Percentiles rank a stretch among this genome's conserved stretches.
Conservation (phyloP, 1,284 basidiomycete genomes). For the Tylopilus microsporus region DNA sequence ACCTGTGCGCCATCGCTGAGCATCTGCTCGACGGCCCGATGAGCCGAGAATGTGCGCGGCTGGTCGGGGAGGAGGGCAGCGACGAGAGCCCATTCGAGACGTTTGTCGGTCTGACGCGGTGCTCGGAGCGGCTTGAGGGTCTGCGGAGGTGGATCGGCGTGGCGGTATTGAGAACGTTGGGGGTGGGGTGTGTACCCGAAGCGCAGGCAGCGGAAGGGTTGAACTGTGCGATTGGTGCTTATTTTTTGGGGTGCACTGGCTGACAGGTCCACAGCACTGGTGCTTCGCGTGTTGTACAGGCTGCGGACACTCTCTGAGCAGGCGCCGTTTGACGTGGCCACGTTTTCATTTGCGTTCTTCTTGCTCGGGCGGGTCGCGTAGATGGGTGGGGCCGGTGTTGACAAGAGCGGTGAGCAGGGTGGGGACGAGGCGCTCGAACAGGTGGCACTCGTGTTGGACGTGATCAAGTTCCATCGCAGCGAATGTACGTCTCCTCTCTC, state of each 20-base stretch:
- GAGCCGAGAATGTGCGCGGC: conserved; percentile 44
- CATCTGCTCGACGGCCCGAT: conserved; percentile 66
- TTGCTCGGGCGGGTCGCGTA: conserved; percentile 70
- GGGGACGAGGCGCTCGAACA: conserved; percentile 84
- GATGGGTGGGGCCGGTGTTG: conserved; percentile 59
- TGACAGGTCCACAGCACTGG: conserved; percentile 48
- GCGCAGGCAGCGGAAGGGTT: conserved; percentile 71
- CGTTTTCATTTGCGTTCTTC: conserved; percentile 80
- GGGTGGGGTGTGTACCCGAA: conserved; percentile 64
- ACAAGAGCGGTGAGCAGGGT: conserved; percentile 33
- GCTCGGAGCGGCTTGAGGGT: conserved; percentile 66
- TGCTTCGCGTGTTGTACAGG: conserved; percentile 84
- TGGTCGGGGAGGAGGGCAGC: conserved; percentile 50
- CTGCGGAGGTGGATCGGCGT: conserved; percentile 72
- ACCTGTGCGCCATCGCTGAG: conserved; percentile 56
- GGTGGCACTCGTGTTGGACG: conserved; percentile 76
- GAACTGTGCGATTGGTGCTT: conserved; percentile 44
- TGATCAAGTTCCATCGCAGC: conserved; percentile 81
- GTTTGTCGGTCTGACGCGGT: conserved; percentile 65
- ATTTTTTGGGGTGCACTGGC: not conserved
- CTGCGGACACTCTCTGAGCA: conserved; percentile 81
- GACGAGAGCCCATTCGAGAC: conserved; percentile 54
- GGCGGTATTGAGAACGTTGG: conserved; percentile 71
- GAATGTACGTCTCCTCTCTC: conserved; percentile 57
- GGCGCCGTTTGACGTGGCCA: conserved; percentile 76